Base-by-base conservation (phyloP, 306 rosid species). In the Cyamopsis tetragonoloba region DNA sequence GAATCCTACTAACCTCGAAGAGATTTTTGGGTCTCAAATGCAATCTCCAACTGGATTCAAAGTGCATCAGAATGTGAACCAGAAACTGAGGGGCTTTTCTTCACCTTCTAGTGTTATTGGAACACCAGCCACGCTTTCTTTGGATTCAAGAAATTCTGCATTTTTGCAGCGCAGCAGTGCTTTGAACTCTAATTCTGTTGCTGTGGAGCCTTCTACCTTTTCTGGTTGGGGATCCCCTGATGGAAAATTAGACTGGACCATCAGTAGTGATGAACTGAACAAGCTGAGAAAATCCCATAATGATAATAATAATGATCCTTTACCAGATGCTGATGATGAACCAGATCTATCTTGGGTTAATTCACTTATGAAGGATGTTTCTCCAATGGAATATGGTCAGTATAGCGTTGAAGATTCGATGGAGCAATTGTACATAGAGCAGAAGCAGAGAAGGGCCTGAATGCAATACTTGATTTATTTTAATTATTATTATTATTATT, bases 301-400 rank as follows among this genome's bases (percentile, higher is more conserved):
- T n/a, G n/a, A n/a, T n/a, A n/a, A n/a, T n/a, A n/a, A n/a, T n/a
- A n/a, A n/a, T n/a, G n/a, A n/a, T n/a, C n/a, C 59, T 4, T 26
- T 19, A 48, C 74, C 80, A 32, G 30, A 35, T 12, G 14, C 76
- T 3, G 56, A 15, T 57, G 75, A 70, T 19, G 95, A 86, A 72
- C 86, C 84, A 2, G 91, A 82, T 65, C 89, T 82, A 37, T 84
- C 92, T 8, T 88, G 97, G 92, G 95, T 91, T 73, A 79, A 84
- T 71, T 80, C 97, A 60, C 70, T 86, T 35, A 87, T 86, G 58
- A 81, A 82, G 64, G 97, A 91, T 42, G 80, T 59, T 53, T 74
- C 84, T 3, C 67, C 84, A 3, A 26, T 6, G 24, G 81, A 73
- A 38, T 51, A 66, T 8, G 78, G 61, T 57, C 70, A 61, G 53